These are phyloP conservation scores for Blastomyces silverae DNA, from an alignment of 2,329 filamentous ascomycete species.

Conservation along the genomic window DNA sequence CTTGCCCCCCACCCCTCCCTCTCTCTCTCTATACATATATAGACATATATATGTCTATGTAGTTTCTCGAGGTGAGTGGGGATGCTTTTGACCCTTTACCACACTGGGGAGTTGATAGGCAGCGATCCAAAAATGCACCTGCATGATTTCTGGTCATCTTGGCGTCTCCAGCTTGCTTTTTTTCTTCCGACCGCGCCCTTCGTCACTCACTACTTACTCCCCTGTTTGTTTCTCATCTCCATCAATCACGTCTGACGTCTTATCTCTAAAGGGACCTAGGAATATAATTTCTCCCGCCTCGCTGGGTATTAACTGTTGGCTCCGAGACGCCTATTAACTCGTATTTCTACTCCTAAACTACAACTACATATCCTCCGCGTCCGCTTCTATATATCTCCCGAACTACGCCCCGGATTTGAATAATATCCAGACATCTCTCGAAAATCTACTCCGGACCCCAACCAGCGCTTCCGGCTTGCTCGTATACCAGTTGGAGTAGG, in stretches of 20 bases:
- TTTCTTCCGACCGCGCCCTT: background rate
- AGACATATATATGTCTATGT: background rate
- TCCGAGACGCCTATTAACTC: background rate
- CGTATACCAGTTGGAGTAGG: background rate
- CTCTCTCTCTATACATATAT: no score
- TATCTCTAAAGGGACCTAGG: background rate
- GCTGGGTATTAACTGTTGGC: background rate
- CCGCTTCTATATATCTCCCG: background rate
- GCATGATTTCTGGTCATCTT: slow-evolving; percentile 8
- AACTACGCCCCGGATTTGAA: background rate
- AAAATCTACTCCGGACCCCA: background rate
- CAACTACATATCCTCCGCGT: background rate
- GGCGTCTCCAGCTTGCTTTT: slow-evolving; percentile 5
- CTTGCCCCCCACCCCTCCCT: no score
- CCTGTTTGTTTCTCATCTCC: background rate
- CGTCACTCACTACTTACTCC: background rate
- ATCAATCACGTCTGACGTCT: background rate
- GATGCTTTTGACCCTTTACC: background rate
- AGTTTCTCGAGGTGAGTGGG: background rate
- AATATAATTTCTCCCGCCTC: background rate
- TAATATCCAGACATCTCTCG: slow-evolving; percentile 3
- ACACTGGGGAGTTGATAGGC: background rate
- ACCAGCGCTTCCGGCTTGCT: background rate
- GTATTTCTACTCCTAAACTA: background rate
- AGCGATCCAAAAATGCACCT: background rate